Conservation (phyloP, 768 basidiomycete genomes). For the Lentinus tigrinus region DNA sequence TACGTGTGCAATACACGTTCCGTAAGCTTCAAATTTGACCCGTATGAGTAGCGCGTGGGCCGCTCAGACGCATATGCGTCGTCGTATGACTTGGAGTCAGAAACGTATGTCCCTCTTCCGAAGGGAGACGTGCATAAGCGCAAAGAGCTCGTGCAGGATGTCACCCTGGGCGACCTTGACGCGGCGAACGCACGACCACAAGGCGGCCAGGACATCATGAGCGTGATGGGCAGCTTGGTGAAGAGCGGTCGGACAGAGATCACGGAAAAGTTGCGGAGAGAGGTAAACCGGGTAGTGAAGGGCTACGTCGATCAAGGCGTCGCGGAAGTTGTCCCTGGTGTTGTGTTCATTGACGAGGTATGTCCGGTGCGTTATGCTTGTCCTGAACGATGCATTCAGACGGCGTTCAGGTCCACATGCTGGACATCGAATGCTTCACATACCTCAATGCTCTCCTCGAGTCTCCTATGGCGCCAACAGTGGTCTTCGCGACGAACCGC, state of each 20-base stretch:
- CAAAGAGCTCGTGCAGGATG: slow-evolving; percentile 93
- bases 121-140: slow-evolving; percentile 96
- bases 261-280: slow-evolving; percentile 91
- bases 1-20: slow-evolving; percentile 28
- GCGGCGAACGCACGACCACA: slow-evolving; percentile 95
- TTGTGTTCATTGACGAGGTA: slow-evolving; percentile 98
- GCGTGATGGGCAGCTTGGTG: slow-evolving; percentile 89
- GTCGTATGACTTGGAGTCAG: slow-evolving; percentile 96
- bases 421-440: slow-evolving; percentile 99
- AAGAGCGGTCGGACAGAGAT: slow-evolving; percentile 94
- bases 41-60: slow-evolving; percentile 73
- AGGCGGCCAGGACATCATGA: slow-evolving; percentile 98
- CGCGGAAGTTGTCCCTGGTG: slow-evolving; percentile 96
- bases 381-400: background rate
- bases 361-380: slow-evolving; percentile 17
- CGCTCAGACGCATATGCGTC: slow-evolving; percentile 97
- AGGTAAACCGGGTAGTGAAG: slow-evolving; percentile 97
- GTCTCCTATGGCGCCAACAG: slow-evolving; percentile 95
- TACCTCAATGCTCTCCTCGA: slow-evolving; percentile 96
- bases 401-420: slow-evolving; percentile 86
- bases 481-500: slow-evolving; percentile 94
- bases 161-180: slow-evolving; percentile 92
- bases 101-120: slow-evolving; percentile 96
- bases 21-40: background rate
- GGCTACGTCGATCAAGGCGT: slow-evolving; percentile 98